Base-by-base conservation (phyloP, 345 rosid species). In the Geranium rotundifolium region DNA sequence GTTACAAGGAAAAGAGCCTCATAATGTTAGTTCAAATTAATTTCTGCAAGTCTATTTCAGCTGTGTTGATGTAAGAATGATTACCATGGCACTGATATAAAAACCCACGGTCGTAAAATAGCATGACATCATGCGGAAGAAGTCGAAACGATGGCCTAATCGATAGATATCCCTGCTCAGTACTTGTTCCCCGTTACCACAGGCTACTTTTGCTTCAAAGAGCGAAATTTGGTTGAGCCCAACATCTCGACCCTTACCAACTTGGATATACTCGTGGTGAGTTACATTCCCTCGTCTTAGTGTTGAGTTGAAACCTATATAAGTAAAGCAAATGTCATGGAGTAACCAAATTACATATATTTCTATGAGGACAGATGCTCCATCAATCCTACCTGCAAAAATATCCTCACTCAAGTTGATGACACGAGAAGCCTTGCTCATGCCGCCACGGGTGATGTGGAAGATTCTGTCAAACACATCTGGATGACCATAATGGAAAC, bases 221-320 rank as follows among this genome's bases (percentile, higher is more conserved):
- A 87, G 73, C 27, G 97, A 87, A 56, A 90, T 90, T 68, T 90
- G 95, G 70, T 90, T 90, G 59, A 90, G 88, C 6, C 95, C 97
- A 64, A 90, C 95, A 76, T 90, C 97, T 72, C 97, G 82, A 27
- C 97, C 97, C 73, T 90, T 90, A 20, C 97, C 97, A 69, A 87
- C 95, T 84, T 90, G 97, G 76, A 90, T 90, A 69, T 90, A 90
- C 71, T 90, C 97, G 65, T 90, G 95, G 77, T 87, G 97, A 34
- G 97, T 90, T 59, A 90, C 85, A 66, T 81, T 78, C 37, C 97
- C 97, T 72, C 82, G 87, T 54, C 95, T 89, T 55, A 90, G 79
- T 37, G 97, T 90, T 19, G 97, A 90, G 75, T 90, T 90, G 73
- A 85, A 87, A 64, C 97, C 97, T 90, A 75, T 62, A 62, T 12